These are phyloP conservation scores for Daldinia bambusicola DNA, from an alignment of 495 filamentous ascomycete genomes.

Conservation along the genomic window DNA sequence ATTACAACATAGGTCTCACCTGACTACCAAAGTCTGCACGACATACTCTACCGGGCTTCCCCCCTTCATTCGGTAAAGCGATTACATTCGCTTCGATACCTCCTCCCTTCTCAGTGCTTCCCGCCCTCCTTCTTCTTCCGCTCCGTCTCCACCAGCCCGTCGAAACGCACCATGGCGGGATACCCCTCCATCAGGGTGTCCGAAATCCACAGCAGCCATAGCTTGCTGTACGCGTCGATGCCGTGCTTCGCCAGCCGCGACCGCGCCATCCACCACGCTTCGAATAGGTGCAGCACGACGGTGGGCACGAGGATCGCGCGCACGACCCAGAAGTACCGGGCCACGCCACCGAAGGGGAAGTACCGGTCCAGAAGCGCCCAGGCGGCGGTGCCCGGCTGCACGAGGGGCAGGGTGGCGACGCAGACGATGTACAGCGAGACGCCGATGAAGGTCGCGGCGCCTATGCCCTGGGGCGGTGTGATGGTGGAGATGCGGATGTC, in stretches of 20 bases:
- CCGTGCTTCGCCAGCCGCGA: conserved; percentile 46
- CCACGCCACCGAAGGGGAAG: conserved; percentile 46
- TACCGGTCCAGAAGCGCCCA: conserved; percentile 36
- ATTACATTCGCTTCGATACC: neutral
- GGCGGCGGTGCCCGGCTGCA: conserved; percentile 20
- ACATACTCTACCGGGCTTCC: neutral
- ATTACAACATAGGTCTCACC: neutral
- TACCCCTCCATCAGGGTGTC: conserved; percentile 55
- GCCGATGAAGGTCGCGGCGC: conserved; percentile 39
- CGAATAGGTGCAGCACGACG: conserved; percentile 50
- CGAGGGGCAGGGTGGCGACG: conserved; percentile 38
- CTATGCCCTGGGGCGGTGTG: conserved; percentile 40
- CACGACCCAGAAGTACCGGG: conserved; percentile 53
- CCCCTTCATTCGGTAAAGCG: neutral
- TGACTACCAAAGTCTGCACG: too few species aligned
- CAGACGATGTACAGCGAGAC: conserved; percentile 50
- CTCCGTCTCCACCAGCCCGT: conserved; percentile 49
- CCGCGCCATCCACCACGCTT: conserved; percentile 53
- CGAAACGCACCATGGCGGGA: conserved; percentile 53
- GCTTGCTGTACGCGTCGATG: conserved; percentile 40
- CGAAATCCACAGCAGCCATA: conserved; percentile 55
- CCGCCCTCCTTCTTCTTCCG: conserved; percentile 43
- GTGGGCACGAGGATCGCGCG: conserved; percentile 49
- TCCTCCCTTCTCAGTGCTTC: conserved; percentile 14
- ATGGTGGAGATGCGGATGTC: conserved; percentile 39